Evolutionary conservation across 768 basidiomycete genomes (phyloP), one percentile per base, ranked within the genome.

Genomic region (Pleurotus cornucopiae): DNA sequence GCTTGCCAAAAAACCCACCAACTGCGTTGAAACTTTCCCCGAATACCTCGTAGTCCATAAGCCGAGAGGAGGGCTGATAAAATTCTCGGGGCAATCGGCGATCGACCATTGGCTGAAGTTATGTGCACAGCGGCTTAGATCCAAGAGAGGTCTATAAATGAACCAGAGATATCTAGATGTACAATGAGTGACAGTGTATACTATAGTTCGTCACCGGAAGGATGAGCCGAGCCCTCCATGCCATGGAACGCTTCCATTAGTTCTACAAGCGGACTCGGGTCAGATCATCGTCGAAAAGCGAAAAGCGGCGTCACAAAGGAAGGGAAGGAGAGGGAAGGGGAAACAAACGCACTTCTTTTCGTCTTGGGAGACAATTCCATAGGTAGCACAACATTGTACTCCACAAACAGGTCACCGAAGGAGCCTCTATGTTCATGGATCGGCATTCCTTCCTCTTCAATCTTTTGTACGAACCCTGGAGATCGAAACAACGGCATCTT

Each of bases 321-420:
- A 5, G 21, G 23, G 0, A 14, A 49, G 43, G 20, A 49, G 6
- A 16, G 43, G 44, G 5, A 7, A 44, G 49, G 53, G 6, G 40
- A 46, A 43, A 21, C 30, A 14, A 16, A 80, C 94, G 78, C 67
- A 98, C 96, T 91, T 67, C 76, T 80, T 63, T 84, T 84, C 58
- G 82, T 82, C 48, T 86, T 80, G 48, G 81, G 64, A 47, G 85
- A 77, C 34, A 99, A 70, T 54, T 86, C 79, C 48, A 80, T 71
- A 2, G 97, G 97, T 54, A 99, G 71, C 14, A 98, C 86, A 48
- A 99, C 91, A 56, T 83, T 91, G 72, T 96, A 99, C 69, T 98
- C 95, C 53, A 99, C 79, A 63, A 84, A 98, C 46, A 99, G 74
- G 67, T 96, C 87, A 13, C 97, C 97, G 59, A 83, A 76, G 7